phyloP scores from a whole-genome alignment of 192 early-diverging fungal species.

The Gryganskiella cystojenkinii region DNA sequence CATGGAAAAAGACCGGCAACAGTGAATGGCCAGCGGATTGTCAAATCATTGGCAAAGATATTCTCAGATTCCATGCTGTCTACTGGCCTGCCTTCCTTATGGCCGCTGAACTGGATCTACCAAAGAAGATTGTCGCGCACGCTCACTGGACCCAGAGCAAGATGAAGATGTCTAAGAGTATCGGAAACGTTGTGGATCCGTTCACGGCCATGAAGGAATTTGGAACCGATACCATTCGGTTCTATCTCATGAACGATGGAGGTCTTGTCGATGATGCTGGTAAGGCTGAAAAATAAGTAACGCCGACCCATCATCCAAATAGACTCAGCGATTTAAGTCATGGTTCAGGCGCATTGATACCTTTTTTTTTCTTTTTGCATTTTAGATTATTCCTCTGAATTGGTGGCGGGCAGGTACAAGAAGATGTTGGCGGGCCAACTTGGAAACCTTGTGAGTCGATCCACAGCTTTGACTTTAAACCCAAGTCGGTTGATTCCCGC shows the following conservation, averaged over 20 bases:
- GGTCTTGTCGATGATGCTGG: slow-evolving; percentile 87
- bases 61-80: slow-evolving; percentile 95
- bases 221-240: slow-evolving; percentile 90
- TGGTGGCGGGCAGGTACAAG: slow-evolving; percentile 75
- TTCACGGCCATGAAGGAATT: slow-evolving; percentile 72
- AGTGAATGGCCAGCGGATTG: slow-evolving; percentile 74
- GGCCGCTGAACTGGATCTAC: slow-evolving; percentile 83
- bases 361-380: background rate
- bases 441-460: slow-evolving; percentile 84
- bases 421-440: slow-evolving; percentile 86
- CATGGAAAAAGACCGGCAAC: slow-evolving; percentile 62
- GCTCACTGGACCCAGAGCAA: slow-evolving; percentile 93
- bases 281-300: slow-evolving; percentile 25
- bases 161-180: slow-evolving; percentile 97
- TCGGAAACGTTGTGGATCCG: slow-evolving; percentile 93
- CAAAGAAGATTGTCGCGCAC: slow-evolving; percentile 87
- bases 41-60: slow-evolving; percentile 97
- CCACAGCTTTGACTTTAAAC: slow-evolving; percentile 67
- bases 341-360: background rate
- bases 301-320: too few relatives aligned
- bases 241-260: slow-evolving; percentile 92
- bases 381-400: slow-evolving; percentile 75
- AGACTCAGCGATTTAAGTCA: background rate
- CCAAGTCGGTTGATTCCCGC: slow-evolving; percentile 57
- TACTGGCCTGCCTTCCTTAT: slow-evolving; percentile 98